These are phyloP conservation scores for Aureobasidium zeae DNA, from an alignment of 2,329 filamentous ascomycete species.

Conservation along the genomic window DNA sequence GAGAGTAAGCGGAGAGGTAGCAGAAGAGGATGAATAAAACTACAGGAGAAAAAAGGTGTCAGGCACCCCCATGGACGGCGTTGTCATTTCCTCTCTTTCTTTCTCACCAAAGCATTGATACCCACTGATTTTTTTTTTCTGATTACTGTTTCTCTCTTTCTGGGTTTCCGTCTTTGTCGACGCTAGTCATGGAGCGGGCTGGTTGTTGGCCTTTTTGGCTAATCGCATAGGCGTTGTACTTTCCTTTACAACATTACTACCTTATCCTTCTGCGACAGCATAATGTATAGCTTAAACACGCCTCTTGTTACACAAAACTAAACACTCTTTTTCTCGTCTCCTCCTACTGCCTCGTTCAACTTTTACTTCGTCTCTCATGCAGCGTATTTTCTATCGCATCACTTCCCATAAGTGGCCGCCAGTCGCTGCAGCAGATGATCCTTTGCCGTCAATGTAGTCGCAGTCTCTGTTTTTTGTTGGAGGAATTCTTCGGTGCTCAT, in stretches of 20 bases:
- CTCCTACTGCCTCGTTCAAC: background rate
- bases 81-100: background rate
- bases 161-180: no score
- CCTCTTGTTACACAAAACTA: background rate
- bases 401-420: conserved; percentile 51
- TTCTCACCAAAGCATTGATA: background rate
- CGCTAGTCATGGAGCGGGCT: no score
- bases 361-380: no score
- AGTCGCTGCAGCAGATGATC: conserved; percentile 50
- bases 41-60: background rate
- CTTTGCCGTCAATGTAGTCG: conserved; percentile 46
- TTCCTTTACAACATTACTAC: no score
- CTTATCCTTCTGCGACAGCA: no score
- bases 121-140: background rate
- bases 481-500: no score
- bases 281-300: no score
- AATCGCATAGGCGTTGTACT: no score
- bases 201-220: no score
- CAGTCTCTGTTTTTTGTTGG: no score
- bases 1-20: background rate
- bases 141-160: no score
- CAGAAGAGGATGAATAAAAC: background rate
- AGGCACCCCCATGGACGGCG: background rate
- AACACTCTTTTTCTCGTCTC: background rate
- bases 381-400: no score